Evolutionary conservation across 768 basidiomycete species (phyloP), one percentile per base, ranked within the genome.

Genomic region (Leucosporidium yakuticum): DNA sequence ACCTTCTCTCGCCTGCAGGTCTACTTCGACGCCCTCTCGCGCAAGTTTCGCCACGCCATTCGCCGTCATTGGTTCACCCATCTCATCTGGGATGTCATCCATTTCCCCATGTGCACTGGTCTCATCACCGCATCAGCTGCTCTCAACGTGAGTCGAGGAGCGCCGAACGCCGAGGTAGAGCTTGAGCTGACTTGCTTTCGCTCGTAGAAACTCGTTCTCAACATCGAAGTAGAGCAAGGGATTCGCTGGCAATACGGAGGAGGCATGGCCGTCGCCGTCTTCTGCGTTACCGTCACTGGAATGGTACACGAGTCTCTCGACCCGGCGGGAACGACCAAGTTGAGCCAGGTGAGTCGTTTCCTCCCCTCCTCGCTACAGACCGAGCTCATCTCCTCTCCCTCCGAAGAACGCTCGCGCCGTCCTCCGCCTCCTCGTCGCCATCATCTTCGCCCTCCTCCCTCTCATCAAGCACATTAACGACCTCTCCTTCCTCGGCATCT

Each of bases 21-120:
- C n/a, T 54, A 25, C 53, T 54, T 54, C 29, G 53, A 54, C 53
- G 23, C 53, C n/a, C 53, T 54, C 53, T 54, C 53, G 9, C 23
- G 25, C 15, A n/a, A 29, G 15, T 54, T 54, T 14, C 25, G 25
- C n/a, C 53, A 54, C 53, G 53, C 53, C n/a, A 54, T 54, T 27
- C 53, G 53, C 53, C 53, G 53, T 14, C 53, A 54, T 29, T 54
- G 53, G 53, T 25, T 29, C 23, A 54, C 53, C 4, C 53, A 54
- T 19, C 2, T 54, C 53, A 17, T 54, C 8, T 54, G 53, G 53
- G 53, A 54, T 19, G 8, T 29, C 27, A 25, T 54, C 25, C 25
- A 25, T 12, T 54, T 17, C n/a, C 53, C 53, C 25, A 54, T 54
- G 53, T 25, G 25, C 7, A 14, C n/a, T 54, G 53, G 25, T 5